Evolutionary conservation across 2,329 filamentous ascomycete genomes (phyloP).

Genomic region (Colletotrichum sidae): DNA sequence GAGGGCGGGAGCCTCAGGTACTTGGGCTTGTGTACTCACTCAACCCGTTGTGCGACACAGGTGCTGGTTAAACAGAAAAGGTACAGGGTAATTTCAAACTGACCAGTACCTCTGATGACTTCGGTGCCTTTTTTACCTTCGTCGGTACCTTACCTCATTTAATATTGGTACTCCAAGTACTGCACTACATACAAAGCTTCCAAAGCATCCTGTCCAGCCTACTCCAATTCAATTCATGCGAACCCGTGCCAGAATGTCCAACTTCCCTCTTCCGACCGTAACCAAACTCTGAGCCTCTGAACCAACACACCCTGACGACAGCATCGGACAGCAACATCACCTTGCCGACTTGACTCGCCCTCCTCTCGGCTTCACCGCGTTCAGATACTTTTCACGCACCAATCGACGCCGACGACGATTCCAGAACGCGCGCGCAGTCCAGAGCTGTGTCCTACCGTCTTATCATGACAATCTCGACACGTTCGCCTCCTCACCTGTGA

Average conservation of each 20-base stretch:
- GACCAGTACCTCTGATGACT: too few species aligned
- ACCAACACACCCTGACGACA: not conserved
- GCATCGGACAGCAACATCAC: not conserved
- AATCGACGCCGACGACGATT: not conserved
- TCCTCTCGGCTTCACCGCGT: not conserved
- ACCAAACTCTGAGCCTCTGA: conserved; percentile 7
- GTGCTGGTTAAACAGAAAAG: too few species aligned
- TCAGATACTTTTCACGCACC: not conserved
- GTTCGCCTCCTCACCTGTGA: conserved; percentile 29
- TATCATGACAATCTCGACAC: conserved; percentile 35
- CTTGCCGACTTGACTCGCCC: not conserved
- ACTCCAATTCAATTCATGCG: conserved; percentile 34
- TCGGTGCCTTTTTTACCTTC: not conserved
- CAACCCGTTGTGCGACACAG: too few species aligned
- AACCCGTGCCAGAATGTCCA: conserved; percentile 30
- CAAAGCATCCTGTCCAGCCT: conserved; percentile 24
- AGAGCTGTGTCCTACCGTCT: conserved; percentile 27
- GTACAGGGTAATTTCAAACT: too few species aligned
- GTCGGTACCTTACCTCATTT: not conserved
- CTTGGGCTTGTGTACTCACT: conserved; percentile 17
- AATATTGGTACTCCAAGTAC: too few species aligned
- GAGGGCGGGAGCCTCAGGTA: conserved; percentile 32
- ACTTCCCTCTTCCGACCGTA: conserved; percentile 19
- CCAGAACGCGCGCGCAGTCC: conserved; percentile 25
- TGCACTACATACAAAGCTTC: conserved; percentile 16